A percentile compares a stretch with the other conserved stretches of the same genome.
Evolutionary conservation across 768 basidiomycete genomes (phyloP).

Genomic region (Stropharia rugosoannulata): DNA sequence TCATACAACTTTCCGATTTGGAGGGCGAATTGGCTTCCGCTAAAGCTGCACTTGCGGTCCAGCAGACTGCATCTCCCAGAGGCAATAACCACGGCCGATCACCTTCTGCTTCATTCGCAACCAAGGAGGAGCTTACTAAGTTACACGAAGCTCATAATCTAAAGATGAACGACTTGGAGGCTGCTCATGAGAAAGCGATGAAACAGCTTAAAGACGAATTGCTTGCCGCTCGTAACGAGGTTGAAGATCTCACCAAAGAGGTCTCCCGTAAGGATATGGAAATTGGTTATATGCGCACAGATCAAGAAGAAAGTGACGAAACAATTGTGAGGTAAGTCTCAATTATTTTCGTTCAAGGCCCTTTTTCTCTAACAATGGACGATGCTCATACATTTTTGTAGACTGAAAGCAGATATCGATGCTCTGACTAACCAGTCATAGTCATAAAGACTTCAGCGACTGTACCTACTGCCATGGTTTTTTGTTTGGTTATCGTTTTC

Average conservation of each 20-base stretch:
- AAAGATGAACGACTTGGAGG: slow-evolving; percentile 73
- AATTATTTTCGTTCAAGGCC: slow-evolving; percentile 20
- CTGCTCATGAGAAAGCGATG: slow-evolving; percentile 59
- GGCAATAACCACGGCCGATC: slow-evolving; percentile 49
- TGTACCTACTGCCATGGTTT: background rate
- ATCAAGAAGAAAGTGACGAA: slow-evolving; percentile 75
- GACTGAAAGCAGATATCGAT: slow-evolving; percentile 70
- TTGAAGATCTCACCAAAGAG: slow-evolving; percentile 58
- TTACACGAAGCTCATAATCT: slow-evolving; percentile 85
- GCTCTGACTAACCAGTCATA: slow-evolving; percentile 31
- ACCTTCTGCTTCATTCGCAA: slow-evolving; percentile 48
- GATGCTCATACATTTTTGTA: slow-evolving; percentile 29
- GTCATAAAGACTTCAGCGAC: background rate
- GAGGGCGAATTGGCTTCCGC: slow-evolving; percentile 75
- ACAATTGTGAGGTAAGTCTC: slow-evolving; percentile 74
- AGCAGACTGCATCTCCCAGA: slow-evolving; percentile 51
- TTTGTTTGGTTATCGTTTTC: background rate
- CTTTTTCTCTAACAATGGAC: slow-evolving; percentile 38
- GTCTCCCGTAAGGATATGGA: slow-evolving; percentile 76
- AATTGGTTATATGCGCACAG: slow-evolving; percentile 75
- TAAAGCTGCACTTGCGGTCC: slow-evolving; percentile 53
- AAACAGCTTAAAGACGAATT: slow-evolving; percentile 57
- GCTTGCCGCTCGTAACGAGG: slow-evolving; percentile 45
- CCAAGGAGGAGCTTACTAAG: slow-evolving; percentile 75
- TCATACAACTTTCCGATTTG: slow-evolving; percentile 65